These are phyloP conservation scores for Rhizopus delemar DNA, from an alignment of 371 early-diverging fungal species.

Conservation along the genomic window DNA sequence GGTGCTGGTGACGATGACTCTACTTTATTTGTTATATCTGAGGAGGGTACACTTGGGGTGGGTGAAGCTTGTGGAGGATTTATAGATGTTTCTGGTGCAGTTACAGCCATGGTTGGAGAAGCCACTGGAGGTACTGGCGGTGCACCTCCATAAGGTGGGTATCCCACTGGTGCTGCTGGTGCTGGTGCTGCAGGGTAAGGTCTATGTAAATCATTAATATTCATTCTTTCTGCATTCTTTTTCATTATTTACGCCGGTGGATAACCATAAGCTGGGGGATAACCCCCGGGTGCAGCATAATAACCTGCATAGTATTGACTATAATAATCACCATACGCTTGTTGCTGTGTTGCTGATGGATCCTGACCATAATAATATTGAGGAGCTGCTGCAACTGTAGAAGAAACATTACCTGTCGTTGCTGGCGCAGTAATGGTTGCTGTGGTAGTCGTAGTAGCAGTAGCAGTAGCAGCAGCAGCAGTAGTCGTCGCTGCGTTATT, in stretches of 20 bases:
- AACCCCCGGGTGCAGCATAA: slow-evolving; percentile 9
- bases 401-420: slow-evolving; percentile 14
- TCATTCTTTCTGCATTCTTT: neutral
- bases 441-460: slow-evolving; percentile 24
- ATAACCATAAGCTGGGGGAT: slow-evolving; percentile 14
- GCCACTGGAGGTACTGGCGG: neutral
- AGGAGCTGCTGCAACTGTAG: slow-evolving; percentile 15
- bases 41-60: slow-evolving; percentile 3
- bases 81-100: slow-evolving; percentile 4
- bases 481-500: slow-evolving; percentile 8
- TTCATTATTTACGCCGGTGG: slow-evolving; percentile 33
- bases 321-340: slow-evolving; percentile 13
- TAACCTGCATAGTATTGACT: slow-evolving; percentile 30
- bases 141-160: slow-evolving; percentile 9
- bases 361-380: slow-evolving; percentile 17
- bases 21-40: neutral
- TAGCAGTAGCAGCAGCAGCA: slow-evolving; percentile 22
- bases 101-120: neutral
- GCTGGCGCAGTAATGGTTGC: slow-evolving; percentile 24
- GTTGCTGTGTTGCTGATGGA: neutral
- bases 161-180: slow-evolving; percentile 3
- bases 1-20: neutral
- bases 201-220: slow-evolving; percentile 1
- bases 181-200: neutral
- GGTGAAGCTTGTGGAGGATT: neutral